These are phyloP conservation scores for Laetiporus sulphureus DNA, from an alignment of 1,284 basidiomycete species.

Conservation along the genomic window DNA sequence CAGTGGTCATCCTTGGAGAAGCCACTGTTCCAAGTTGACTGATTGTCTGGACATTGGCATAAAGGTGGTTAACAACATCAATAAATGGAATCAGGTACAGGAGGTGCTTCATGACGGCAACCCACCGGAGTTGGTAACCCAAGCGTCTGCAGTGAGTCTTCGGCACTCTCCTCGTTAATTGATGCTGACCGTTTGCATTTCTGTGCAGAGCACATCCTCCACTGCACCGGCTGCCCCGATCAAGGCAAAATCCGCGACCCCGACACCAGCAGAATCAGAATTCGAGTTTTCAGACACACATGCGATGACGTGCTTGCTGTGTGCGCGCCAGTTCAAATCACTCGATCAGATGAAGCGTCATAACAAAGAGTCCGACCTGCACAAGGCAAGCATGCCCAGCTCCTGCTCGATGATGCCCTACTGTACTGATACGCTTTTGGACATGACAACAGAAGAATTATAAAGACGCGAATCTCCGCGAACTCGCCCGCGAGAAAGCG, in stretches of 20 bases:
- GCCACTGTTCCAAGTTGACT: neutral
- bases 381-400: constrained; percentile 56
- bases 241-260: constrained; percentile 25
- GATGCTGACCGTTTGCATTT: neutral
- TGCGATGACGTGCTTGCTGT: constrained; percentile 79
- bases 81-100: constrained; percentile 93
- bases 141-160: neutral
- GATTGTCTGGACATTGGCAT: neutral
- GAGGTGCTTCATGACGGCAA: constrained; percentile 55
- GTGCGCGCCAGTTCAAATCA: constrained; percentile 87
- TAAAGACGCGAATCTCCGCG: constrained; percentile 61
- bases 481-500: constrained; percentile 69
- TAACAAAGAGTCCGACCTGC: constrained; percentile 84
- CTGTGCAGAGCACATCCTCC: constrained; percentile 18
- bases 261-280: constrained; percentile 42
- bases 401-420: constrained; percentile 1
- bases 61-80: constrained; percentile 83
- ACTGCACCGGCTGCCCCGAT: constrained; percentile 12
- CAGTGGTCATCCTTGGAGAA: constrained; percentile 1
- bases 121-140: constrained; percentile 4
- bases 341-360: constrained; percentile 81
- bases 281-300: constrained; percentile 73
- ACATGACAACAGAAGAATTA: constrained; percentile 64
- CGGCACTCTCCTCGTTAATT: neutral
- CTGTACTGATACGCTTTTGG: constrained; percentile 13